These are phyloP conservation scores for Lentithecium fluviatile DNA, from an alignment of 495 filamentous ascomycete species.

Conservation along the genomic window DNA sequence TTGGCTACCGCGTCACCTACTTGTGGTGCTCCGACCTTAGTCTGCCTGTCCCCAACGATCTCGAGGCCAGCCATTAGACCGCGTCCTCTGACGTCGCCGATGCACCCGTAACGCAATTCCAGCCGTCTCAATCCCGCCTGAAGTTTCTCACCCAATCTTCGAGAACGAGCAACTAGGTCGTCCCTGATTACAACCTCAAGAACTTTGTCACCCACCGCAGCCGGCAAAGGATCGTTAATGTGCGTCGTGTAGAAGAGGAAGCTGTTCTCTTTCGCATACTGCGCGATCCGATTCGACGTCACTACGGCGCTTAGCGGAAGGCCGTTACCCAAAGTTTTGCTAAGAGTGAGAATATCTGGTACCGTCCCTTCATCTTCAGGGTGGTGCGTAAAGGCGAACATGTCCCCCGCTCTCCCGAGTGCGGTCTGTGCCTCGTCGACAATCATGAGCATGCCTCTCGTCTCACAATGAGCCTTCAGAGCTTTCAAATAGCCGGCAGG, in stretches of 20 bases:
- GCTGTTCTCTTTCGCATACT: constrained; percentile 41
- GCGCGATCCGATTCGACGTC: constrained; percentile 51
- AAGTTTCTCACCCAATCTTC: constrained; percentile 46
- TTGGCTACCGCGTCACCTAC: constrained; percentile 50
- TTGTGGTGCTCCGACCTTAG: constrained; percentile 47
- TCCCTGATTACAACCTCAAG: constrained; percentile 57
- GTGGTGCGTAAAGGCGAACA: constrained; percentile 52
- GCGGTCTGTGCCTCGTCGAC: constrained; percentile 59
- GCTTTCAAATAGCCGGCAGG: constrained; percentile 50
- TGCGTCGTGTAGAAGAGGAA: constrained; percentile 51
- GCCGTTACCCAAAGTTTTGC: constrained; percentile 57
- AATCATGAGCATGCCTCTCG: constrained; percentile 54
- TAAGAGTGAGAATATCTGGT: constrained; percentile 55
- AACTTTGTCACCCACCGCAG: constrained; percentile 56
- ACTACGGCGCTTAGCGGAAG: constrained; percentile 53
- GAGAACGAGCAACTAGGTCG: constrained; percentile 45
- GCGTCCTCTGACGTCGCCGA: constrained; percentile 57
- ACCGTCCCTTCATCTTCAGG: constrained; percentile 47
- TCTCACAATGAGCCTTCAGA: constrained; percentile 50
- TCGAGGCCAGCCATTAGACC: constrained; percentile 56
- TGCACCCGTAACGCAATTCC: constrained; percentile 51
- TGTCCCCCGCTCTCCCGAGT: constrained; percentile 51
- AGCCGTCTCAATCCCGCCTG: constrained; percentile 47
- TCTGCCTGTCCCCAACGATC: constrained; percentile 50
- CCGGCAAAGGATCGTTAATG: constrained; percentile 55